These are phyloP conservation scores for Peronospora tabacina DNA, from an alignment of 352 stramenopile genomes.

Conservation along the genomic window DNA sequence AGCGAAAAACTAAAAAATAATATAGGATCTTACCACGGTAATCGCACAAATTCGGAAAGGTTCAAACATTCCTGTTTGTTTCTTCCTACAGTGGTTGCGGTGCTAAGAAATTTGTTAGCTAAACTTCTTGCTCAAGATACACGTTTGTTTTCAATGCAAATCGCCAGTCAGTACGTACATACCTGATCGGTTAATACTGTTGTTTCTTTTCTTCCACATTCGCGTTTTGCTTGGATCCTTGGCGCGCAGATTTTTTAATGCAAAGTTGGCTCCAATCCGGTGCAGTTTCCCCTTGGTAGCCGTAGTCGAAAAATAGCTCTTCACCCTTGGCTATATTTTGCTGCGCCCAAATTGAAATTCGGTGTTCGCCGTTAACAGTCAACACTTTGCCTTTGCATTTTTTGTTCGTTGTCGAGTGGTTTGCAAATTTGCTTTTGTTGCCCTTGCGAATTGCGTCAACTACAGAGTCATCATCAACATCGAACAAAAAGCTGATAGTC, in stretches of 20 bases:
- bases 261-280: conserved; percentile 59
- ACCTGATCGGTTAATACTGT: conserved; percentile 1
- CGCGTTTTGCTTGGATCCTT: conserved; percentile 16
- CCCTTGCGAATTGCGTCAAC: conserved; percentile 89
- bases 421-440: conserved; percentile 90
- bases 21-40: too few species aligned
- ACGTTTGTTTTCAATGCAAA: too few species aligned
- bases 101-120: too few species aligned
- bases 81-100: too few species aligned
- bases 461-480: conserved; percentile 82
- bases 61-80: too few species aligned
- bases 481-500: conserved; percentile 88
- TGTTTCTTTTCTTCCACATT: conserved; percentile 22
- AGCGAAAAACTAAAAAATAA: too few species aligned
- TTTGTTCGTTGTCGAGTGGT: conserved; percentile 55
- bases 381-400: conserved; percentile 83
- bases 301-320: conserved; percentile 67
- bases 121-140: too few species aligned
- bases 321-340: conserved; percentile 82
- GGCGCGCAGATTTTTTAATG: conserved; percentile 30
- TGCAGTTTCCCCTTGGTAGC: conserved; percentile 50
- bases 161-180: too few species aligned
- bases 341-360: conserved; percentile 89
- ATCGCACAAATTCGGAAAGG: too few species aligned
- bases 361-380: conserved; percentile 75